Evolutionary conservation across 2,329 filamentous ascomycete genomes (phyloP).

Genomic region (Fusarium sp.): DNA sequence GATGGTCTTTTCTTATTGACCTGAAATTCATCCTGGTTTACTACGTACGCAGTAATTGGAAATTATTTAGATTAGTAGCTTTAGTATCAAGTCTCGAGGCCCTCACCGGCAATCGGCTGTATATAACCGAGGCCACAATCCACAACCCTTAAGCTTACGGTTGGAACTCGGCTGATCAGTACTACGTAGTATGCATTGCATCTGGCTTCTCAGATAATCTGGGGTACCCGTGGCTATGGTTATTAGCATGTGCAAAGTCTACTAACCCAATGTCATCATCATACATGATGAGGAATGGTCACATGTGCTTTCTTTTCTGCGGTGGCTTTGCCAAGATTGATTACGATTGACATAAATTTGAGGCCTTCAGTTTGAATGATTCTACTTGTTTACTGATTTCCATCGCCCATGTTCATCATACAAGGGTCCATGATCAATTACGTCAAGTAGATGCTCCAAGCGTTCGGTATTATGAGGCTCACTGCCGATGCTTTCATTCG

Average conservation of each 20-base stretch:
- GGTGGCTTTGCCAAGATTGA: background rate
- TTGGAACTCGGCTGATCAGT: constrained; percentile 37
- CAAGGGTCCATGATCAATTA: constrained; percentile 25
- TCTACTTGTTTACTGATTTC: background rate
- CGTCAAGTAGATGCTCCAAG: constrained; percentile 39
- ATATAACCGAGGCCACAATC: constrained; percentile 43
- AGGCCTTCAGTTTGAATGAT: background rate
- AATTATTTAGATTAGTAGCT: background rate
- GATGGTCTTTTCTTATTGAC: background rate
- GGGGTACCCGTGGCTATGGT: constrained; percentile 30
- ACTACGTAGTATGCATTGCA: too few relatives aligned
- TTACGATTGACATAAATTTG: background rate
- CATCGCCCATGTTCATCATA: background rate
- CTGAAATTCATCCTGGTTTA: background rate
- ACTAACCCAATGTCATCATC: constrained; percentile 23
- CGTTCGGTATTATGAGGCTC: constrained; percentile 35
- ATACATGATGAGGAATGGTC: constrained; percentile 3
- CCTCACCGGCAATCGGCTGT: constrained; percentile 41
- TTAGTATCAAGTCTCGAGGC: background rate
- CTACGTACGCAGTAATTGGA: background rate
- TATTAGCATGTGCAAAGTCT: constrained; percentile 31
- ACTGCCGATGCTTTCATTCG: constrained; percentile 42
- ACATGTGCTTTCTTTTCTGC: constrained; percentile 4
- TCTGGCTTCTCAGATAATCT: constrained; percentile 21
- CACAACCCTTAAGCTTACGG: constrained; percentile 14